Evolutionary conservation across 768 basidiomycete genomes (phyloP).

Genomic region (Amyloporia xantha): DNA sequence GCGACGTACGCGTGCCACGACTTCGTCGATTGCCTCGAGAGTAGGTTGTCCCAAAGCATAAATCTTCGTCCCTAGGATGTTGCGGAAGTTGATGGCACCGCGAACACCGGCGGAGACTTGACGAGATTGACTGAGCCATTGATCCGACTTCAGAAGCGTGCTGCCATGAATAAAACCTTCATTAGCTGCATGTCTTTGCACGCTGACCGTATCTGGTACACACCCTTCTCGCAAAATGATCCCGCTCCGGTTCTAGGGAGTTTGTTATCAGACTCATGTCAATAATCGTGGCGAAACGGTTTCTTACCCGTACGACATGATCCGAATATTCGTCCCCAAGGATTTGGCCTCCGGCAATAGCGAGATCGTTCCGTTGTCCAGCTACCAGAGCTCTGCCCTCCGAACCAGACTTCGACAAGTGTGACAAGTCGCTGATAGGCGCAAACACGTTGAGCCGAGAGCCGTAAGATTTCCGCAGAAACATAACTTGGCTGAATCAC

Average conservation of each 20-base stretch:
- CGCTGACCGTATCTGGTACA: slow-evolving; percentile 19
- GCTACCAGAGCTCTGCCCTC: slow-evolving; percentile 50
- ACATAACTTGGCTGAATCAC: slow-evolving; percentile 69
- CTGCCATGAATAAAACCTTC: slow-evolving; percentile 30
- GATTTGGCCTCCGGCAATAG: slow-evolving; percentile 75
- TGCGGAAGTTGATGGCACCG: slow-evolving; percentile 94
- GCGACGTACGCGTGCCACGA: slow-evolving; percentile 56
- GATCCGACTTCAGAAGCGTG: slow-evolving; percentile 87
- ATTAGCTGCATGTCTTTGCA: background rate
- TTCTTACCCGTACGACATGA: slow-evolving; percentile 71
- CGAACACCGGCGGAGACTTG: slow-evolving; percentile 64
- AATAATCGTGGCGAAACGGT: background rate
- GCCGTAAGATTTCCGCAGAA: slow-evolving; percentile 74
- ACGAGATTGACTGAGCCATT: slow-evolving; percentile 75
- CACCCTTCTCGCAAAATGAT: slow-evolving; percentile 90
- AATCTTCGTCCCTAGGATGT: slow-evolving; percentile 70
- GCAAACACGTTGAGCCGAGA: slow-evolving; percentile 86
- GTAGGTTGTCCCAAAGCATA: slow-evolving; percentile 95
- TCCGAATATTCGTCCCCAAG: slow-evolving; percentile 94
- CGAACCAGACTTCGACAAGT: slow-evolving; percentile 64
- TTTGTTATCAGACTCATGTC: background rate
- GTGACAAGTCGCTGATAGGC: slow-evolving; percentile 83
- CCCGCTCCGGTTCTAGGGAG: slow-evolving; percentile 73
- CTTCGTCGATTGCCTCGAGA: slow-evolving; percentile 76
- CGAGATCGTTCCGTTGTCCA: slow-evolving; percentile 69